These are phyloP conservation scores for Penicillium sp. DNA, from an alignment of 2,329 filamentous ascomycete species.

Conservation along the genomic window DNA sequence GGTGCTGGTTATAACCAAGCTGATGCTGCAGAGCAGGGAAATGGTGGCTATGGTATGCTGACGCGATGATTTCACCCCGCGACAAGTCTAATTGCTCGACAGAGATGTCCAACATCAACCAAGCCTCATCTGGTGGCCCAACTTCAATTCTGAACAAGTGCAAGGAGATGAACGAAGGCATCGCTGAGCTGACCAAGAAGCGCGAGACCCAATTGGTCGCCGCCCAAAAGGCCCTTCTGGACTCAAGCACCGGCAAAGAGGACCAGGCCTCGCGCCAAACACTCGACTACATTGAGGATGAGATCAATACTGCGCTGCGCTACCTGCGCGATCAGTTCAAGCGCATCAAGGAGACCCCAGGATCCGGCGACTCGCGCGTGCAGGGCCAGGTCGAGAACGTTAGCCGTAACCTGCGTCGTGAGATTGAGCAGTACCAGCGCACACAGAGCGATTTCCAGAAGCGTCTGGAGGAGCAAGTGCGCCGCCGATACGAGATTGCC, in stretches of 20 bases:
- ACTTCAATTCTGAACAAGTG: constrained; percentile 84
- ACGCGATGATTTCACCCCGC: constrained; percentile 6
- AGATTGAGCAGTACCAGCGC: constrained; percentile 77
- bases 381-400: constrained; percentile 76
- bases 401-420: constrained; percentile 73
- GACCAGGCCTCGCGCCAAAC: constrained; percentile 65
- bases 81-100: constrained; percentile 14
- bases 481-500: constrained; percentile 86
- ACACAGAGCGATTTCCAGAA: constrained; percentile 78
- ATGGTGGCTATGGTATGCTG: constrained; percentile 38
- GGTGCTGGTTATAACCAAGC: constrained; percentile 29
- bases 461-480: constrained; percentile 77
- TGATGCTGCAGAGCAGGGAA: constrained; percentile 33
- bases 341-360: constrained; percentile 76
- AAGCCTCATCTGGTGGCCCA: constrained; percentile 51
- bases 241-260: constrained; percentile 67
- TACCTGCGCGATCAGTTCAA: constrained; percentile 75
- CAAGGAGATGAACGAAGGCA: constrained; percentile 72
- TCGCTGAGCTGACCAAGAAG: constrained; percentile 70
- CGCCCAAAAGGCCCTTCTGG: constrained; percentile 69
- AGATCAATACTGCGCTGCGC: constrained; percentile 82
- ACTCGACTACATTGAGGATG: constrained; percentile 69
- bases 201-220: constrained; percentile 48
- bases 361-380: constrained; percentile 70
- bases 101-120: constrained; percentile 45